These are phyloP conservation scores for Halteria grandinella DNA, from an alignment of 73 alveolate species.

Conservation along the genomic window DNA sequence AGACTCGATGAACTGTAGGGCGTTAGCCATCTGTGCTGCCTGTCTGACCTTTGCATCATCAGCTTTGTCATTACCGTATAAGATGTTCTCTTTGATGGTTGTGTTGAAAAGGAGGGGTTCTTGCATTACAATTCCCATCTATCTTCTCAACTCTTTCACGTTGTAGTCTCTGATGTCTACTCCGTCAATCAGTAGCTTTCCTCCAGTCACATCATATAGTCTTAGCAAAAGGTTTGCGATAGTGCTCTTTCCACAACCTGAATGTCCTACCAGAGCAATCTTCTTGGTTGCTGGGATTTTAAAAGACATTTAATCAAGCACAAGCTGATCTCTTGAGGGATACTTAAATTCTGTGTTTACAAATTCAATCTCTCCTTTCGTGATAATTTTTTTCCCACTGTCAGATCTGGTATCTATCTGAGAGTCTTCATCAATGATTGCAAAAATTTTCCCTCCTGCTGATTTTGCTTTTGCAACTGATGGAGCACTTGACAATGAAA, in stretches of 20 bases:
- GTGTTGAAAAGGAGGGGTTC: constrained; percentile 91
- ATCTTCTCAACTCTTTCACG: constrained; percentile 69
- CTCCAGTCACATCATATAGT: constrained; percentile 82
- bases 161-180: constrained; percentile 68
- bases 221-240: constrained; percentile 76
- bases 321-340: constrained; percentile 62
- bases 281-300: constrained; percentile 70
- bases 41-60: constrained; percentile 3
- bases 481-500: no score
- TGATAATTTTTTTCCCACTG: background rate
- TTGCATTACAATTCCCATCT: constrained; percentile 86
- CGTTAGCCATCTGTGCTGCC: constrained; percentile 45
- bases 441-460: no score
- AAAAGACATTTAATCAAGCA: constrained; percentile 70
- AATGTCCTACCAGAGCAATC: constrained; percentile 89
- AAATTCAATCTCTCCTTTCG: constrained; percentile 67
- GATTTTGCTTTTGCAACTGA: no score
- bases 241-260: constrained; percentile 91
- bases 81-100: constrained; percentile 83
- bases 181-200: constrained; percentile 83
- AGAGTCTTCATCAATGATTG: no score
- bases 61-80: constrained; percentile 57
- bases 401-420: background rate
- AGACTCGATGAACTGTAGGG: constrained; percentile 19
- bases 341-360: no score